A percentile compares a stretch with the other conserved stretches of the same genome.
Conservation (phyloP, 345 rosid genomes). For the Salix koriyanagi region DNA sequence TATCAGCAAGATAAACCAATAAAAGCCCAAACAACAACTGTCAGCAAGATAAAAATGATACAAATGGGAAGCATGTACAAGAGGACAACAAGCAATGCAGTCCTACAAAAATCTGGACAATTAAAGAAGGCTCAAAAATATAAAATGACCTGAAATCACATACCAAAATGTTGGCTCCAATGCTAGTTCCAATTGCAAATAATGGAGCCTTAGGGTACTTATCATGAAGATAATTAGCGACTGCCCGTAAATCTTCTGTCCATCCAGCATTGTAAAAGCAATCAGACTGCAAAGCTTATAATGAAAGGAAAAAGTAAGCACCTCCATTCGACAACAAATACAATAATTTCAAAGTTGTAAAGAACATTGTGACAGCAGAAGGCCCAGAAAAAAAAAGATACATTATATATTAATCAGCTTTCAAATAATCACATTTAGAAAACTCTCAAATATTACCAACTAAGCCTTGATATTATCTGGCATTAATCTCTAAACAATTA, state of each 20-base stretch:
- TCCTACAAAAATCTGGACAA: background rate
- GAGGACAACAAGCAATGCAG: background rate
- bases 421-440: background rate
- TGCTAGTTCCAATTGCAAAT: conserved; percentile 85
- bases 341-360: background rate
- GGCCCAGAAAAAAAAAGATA: background rate
- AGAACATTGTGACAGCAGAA: background rate
- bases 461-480: too few relatives aligned
- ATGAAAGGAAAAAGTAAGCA: background rate
- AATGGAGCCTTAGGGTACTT: conserved; percentile 78
- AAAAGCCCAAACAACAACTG: background rate
- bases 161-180: conserved; percentile 91
- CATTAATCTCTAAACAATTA: too few relatives aligned
- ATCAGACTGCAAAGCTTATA: conserved; percentile 58
- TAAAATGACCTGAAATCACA: background rate
- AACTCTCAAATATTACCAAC: background rate
- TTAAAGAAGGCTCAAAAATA: background rate
- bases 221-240: conserved; percentile 52
- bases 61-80: background rate
- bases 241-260: conserved; percentile 68
- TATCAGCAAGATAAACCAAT: background rate
- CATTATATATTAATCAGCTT: background rate
- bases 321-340: conserved; percentile 3
- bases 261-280: conserved; percentile 91
- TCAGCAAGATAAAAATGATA: background rate